Evolutionary conservation across 306 rosid species (phyloP).

Genomic region (Canavalia ensiformis): DNA sequence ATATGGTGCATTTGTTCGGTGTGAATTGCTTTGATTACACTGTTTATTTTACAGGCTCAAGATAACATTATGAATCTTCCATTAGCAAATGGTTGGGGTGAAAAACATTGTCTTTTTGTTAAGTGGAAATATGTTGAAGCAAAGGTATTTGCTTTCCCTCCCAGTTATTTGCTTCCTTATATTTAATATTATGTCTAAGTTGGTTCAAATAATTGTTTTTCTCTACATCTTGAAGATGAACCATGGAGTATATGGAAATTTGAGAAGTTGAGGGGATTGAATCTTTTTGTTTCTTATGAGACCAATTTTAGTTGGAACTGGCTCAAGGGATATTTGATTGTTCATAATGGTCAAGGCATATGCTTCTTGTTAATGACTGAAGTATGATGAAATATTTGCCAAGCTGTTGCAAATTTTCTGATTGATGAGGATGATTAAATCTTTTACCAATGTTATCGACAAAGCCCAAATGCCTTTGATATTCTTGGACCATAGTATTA

Average conservation of each 20-base stretch:
- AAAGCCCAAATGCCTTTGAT: not conserved
- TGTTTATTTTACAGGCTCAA: constrained; percentile 78
- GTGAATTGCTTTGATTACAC: constrained; percentile 31
- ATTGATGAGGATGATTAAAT: not conserved
- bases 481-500: not conserved
- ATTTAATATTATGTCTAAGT: constrained; percentile 8
- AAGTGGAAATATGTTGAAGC: constrained; percentile 94
- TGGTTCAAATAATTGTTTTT: not conserved
- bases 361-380: not conserved
- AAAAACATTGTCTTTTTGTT: constrained; percentile 81
- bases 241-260: not conserved
- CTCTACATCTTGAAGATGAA: not conserved
- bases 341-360: not conserved
- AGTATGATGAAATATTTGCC: not conserved
- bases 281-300: not conserved
- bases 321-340: not conserved
- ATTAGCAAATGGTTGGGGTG: constrained; percentile 94
- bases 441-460: not conserved
- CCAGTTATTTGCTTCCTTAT: constrained; percentile 10
- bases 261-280: constrained; percentile 13
- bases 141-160: constrained; percentile 62
- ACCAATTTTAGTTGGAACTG: constrained; percentile 4
- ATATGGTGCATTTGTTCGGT: constrained; percentile 31
- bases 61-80: constrained; percentile 97
- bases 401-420: not conserved